phyloP scores from a whole-genome alignment of 306 rosid species.

The Casuarina equisetifolia region DNA sequence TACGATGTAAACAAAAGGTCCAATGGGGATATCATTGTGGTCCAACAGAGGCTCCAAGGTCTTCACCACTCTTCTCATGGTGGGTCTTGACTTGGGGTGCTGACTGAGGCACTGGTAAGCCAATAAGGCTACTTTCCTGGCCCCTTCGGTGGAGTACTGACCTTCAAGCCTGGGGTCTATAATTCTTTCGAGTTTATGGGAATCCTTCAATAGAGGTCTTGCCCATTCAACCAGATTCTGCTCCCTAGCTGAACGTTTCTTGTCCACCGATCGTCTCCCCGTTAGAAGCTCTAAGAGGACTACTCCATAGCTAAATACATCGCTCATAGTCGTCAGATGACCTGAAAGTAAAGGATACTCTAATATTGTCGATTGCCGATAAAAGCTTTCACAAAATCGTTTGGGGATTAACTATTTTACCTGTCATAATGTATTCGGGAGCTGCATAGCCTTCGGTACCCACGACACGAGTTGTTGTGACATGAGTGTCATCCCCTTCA shows the following conservation, averaged over 20 bases:
- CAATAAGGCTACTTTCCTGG: slow-evolving; percentile 57
- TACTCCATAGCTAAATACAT: slow-evolving; percentile 83
- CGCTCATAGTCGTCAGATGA: slow-evolving; percentile 78
- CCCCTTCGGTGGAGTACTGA: slow-evolving; percentile 71
- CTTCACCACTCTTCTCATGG: slow-evolving; percentile 73
- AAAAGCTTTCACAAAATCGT: no score
- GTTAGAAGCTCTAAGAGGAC: slow-evolving; percentile 83
- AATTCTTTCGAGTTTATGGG: slow-evolving; percentile 58
- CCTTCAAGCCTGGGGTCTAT: slow-evolving; percentile 84
- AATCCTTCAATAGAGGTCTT: slow-evolving; percentile 65
- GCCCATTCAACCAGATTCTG: slow-evolving; percentile 90
- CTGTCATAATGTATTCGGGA: slow-evolving; percentile 84
- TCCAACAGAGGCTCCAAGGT: slow-evolving; percentile 58
- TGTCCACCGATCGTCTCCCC: slow-evolving; percentile 69
- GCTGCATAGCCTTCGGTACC: slow-evolving; percentile 96
- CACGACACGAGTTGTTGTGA: slow-evolving; percentile 68
- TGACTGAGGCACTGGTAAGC: slow-evolving; percentile 73
- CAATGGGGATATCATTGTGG: slow-evolving; percentile 57
- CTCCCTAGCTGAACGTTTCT: slow-evolving; percentile 58
- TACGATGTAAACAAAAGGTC: slow-evolving; percentile 76
- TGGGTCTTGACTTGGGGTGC: slow-evolving; percentile 69
- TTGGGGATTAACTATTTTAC: slow-evolving; percentile 33
- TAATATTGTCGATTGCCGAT: neutral
- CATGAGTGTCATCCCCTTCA: slow-evolving; percentile 62
- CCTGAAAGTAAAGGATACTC: slow-evolving; percentile 38